Conservation (phyloP, 2,329 filamentous ascomycete genomes). For the Sporothrix mexicana region DNA sequence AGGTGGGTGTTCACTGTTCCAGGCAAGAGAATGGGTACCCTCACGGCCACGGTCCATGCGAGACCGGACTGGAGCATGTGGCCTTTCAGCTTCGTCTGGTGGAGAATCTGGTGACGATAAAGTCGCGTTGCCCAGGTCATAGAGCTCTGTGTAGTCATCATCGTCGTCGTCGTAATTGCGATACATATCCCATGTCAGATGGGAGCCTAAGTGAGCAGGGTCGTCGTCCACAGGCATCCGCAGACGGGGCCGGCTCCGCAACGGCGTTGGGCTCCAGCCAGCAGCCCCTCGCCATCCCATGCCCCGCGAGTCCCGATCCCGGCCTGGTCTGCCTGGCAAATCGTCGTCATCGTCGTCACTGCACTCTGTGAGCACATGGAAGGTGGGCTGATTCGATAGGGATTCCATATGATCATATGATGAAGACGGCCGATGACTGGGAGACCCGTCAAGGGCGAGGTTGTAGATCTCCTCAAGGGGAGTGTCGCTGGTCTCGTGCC, state of each 20-base stretch:
- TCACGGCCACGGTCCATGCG: constrained; percentile 30
- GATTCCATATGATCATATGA: constrained; percentile 61
- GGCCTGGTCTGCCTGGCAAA: constrained; percentile 33
- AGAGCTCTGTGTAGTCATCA: constrained; percentile 34
- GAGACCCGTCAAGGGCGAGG: not conserved
- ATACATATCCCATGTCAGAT: constrained; percentile 27
- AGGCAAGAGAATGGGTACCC: constrained; percentile 48
- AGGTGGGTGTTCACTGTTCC: constrained; percentile 45
- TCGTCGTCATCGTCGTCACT: constrained; percentile 63
- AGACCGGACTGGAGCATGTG: constrained; percentile 30
- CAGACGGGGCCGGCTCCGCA: constrained; percentile 28
- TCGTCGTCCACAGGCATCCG: constrained; percentile 24
- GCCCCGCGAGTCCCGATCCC: not conserved
- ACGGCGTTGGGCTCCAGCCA: constrained; percentile 34
- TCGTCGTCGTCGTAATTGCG: constrained; percentile 28
- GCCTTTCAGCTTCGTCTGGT: constrained; percentile 7
- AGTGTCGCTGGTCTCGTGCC: constrained; percentile 37
- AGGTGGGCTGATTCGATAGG: constrained; percentile 50
- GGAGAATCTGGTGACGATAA: constrained; percentile 31
- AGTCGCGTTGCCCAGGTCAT: constrained; percentile 26
- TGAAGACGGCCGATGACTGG: constrained; percentile 38
- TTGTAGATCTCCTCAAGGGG: constrained; percentile 46
- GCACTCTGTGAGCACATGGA: constrained; percentile 64
- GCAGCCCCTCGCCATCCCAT: constrained; percentile 7
- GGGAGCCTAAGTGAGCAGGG: constrained; percentile 6